Evolutionary conservation across 441 rosid genomes (phyloP), one percentile per base, ranked within the genome.

Genomic region (Hura crepitans): DNA sequence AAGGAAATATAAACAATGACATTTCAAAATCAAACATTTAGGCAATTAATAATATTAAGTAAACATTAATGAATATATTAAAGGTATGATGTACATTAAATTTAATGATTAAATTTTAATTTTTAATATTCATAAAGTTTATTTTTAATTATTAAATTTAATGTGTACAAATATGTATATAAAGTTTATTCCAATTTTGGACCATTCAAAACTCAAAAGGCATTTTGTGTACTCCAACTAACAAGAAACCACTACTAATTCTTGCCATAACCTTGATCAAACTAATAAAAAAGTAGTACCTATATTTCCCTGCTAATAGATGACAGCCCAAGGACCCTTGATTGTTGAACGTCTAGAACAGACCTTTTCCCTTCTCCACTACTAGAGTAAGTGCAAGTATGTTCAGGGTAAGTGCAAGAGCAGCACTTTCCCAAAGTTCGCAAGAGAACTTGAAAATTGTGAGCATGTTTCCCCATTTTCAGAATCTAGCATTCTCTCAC

Each of bases 311-410:
- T 93, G 96, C 98, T 95, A 93, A 72, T 80, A 91, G 50, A 84
- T 75, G 39, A 91, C 62, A 70, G 89, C 86, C 96, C 97, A 93
- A 6, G 96, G 95, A 9, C 98, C 98, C 77, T 84, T 86, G 57
- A 91, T 79, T 59, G 27, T 51, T 0, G 98, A 83, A 87, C 86
- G 69, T 89, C 82, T 1, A 87, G 83, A 71, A 88, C 83, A 65
- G 82, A 86, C 46, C 20, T 25, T 37, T 63, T 50, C 58, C 28
- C 76, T 11, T 78, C 68, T 53, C 74, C 77, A 63, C 47, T 30
- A 39, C 67, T 62, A 57, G 50, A 27, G 68, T 85, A 77, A 13
- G 63, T 39, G 54, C 46, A 43, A 50, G 27, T 20, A 53, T 75
- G 78, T 25, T 62, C 78, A 61, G 4, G 47, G 12, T 72, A 76